Conservation (phyloP, 345 rosid species). For the Corchorus olitorius region DNA sequence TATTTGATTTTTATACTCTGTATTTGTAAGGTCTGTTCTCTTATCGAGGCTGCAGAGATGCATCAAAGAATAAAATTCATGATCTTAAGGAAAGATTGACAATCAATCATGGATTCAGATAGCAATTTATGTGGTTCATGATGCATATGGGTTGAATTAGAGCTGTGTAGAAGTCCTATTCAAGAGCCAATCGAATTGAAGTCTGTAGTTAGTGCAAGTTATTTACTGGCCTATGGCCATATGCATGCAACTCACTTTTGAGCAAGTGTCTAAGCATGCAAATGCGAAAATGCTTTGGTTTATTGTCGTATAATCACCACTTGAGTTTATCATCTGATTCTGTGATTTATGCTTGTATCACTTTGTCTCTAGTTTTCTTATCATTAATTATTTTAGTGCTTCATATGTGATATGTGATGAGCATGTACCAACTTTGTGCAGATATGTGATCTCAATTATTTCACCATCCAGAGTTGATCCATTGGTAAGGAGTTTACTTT, state of each 20-base stretch:
- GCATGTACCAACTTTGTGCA: constrained; percentile 34
- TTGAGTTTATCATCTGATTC: neutral
- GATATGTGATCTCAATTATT: constrained; percentile 72
- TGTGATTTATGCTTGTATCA: neutral
- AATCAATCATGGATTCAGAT: neutral
- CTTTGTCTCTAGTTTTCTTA: neutral
- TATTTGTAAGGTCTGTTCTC: neutral
- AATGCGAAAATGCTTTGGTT: neutral
- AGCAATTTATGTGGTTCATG: neutral
- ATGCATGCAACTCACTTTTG: neutral
- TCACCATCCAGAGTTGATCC: constrained; percentile 81
- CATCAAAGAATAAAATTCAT: neutral
- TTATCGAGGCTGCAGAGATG: neutral
- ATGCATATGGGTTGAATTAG: neutral
- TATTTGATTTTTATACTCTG: neutral
- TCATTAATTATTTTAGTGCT: neutral
- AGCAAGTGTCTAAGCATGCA: neutral
- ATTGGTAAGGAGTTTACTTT: constrained; percentile 41
- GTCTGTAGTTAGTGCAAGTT: neutral
- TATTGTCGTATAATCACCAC: neutral
- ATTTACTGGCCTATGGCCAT: neutral
- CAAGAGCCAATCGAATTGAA: neutral
- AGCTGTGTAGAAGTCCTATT: neutral
- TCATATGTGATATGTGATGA: neutral
- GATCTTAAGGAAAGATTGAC: neutral